Evolutionary conservation across 2,329 filamentous ascomycete species (phyloP), one percentile per base, ranked within the genome.

Genomic region (Sporothrix mexicana): DNA sequence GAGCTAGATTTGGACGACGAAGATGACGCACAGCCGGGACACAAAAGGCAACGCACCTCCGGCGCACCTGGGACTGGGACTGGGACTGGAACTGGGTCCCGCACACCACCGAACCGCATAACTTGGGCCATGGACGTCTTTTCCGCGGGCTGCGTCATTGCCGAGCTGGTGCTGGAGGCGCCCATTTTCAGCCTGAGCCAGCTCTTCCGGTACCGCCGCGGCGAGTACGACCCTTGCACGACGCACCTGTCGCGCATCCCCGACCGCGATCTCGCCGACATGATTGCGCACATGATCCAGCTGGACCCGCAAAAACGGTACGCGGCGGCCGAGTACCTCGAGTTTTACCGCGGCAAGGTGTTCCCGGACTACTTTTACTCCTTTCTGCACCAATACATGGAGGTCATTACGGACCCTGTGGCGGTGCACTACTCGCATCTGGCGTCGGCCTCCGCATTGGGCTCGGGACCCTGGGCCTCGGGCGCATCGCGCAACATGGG

Each of bases 81-180:
- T n/a, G n/a, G n/a, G n/a, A n/a, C n/a, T n/a, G n/a, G n/a, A n/a
- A n/a, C n/a, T n/a, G n/a, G n/a, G n/a, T n/a, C n/a, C n/a, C n/a
- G 66, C 23, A 73, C 55, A 17, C 72, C 72, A 20, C 74, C 75
- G 8, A 73, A 57, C 36, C 73, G 43, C 59, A 82, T 90, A 78
- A 90, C 87, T 4, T 98, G 95, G 95, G 95, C 96, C 51, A 99
- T 99, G 97, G 96, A 99, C 80, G 92, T 99, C 49, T 99, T 99
- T 84, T 98, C 96, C 81, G 92, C 92, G 25, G 96, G 96, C 8
- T 99, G 97, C 80, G 95, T 98, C 53, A 97, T 99, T 78, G 96
- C 96, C 1, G 96, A 99, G 81, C 86, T 99, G 51, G 98, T 99
- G 77, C 88, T 98, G 6, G 96, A 99, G 82, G 88, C 94, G 0